A percentile compares a stretch with the other conserved stretches of the same genome.
Conservation (phyloP, 257 asterid species). For the Ilex aquifolium region DNA sequence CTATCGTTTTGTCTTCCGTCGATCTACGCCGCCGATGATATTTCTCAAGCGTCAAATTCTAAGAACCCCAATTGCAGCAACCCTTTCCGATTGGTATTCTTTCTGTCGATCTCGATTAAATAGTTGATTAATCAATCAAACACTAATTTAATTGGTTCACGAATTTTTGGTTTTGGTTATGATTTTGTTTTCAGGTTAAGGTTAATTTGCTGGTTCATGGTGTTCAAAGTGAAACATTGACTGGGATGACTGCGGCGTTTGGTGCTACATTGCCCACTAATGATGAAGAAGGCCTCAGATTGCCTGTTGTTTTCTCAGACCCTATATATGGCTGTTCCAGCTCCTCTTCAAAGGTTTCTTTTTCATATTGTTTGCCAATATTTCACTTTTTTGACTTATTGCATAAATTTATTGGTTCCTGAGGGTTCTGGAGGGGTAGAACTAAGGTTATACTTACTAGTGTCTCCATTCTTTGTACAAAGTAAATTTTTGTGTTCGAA, state of each 20-base stretch:
- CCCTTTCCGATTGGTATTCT: conserved; percentile 42
- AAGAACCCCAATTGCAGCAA: conserved; percentile 36
- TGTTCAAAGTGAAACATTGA: conserved; percentile 44
- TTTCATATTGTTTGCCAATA: not conserved
- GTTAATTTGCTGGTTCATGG: conserved; percentile 63
- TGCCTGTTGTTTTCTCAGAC: conserved; percentile 40
- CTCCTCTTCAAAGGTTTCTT: conserved; percentile 53
- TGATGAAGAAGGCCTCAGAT: conserved; percentile 37
- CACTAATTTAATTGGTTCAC: not conserved
- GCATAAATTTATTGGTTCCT: not conserved
- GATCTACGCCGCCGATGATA: conserved; percentile 28
- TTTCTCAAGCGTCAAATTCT: conserved; percentile 28
- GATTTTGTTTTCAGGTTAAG: conserved; percentile 45
- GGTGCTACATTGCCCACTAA: conserved; percentile 63
- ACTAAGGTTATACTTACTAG: no score
- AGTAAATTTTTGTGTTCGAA: no score
- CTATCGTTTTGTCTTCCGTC: conserved; percentile 29
- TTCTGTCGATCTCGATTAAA: no score
- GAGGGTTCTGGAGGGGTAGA: no score
- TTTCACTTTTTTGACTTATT: not conserved
- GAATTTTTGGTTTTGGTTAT: not conserved
- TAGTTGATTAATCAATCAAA: not conserved
- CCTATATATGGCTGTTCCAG: conserved; percentile 62
- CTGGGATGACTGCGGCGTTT: conserved; percentile 69
- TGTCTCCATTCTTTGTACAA: no score